Base-by-base conservation (phyloP, 345 rosid species). In the Salix dunnii region DNA sequence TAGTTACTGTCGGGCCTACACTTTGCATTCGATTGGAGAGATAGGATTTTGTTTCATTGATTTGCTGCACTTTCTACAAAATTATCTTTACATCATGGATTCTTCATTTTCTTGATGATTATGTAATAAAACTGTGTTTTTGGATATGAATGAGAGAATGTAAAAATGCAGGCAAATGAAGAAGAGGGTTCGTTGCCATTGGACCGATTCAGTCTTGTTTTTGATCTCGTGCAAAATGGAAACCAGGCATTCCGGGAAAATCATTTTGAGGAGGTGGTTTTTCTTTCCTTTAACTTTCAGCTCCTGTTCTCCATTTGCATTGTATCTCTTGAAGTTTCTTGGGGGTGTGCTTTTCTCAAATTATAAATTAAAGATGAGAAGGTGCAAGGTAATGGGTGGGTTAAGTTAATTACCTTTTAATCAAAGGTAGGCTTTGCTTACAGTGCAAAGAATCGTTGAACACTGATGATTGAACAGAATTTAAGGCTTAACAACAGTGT, bases 191-290 rank as follows among this genome's bases (percentile, higher is more conserved):
- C 93, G 13, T 79, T 95, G 85, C 88, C 91, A 21, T 62, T 73
- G 91, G 91, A 93, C 64, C 82, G 80, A 42, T 89, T 84, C 73
- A 85, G 80, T 76, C 89, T 85, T 78, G 93, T 91, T 75, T 84
- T 84, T 80, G 89, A 90, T 72, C 88, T 90, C 27, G 88, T 91
- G 38, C 86, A 80, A 78, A 86, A 82, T 65, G 99, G 94, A 65
- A 93, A 93, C 82, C 79, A 69, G 76, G 88, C 94, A 58, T 93
- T 90, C 76, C 90, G 89, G 53, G 88, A 88, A 27, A 82, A 84
- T 76, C 82, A 27, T 79, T 90, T 93, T 83, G 97, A 91, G 84
- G 88, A 91, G 93, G 99, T 90, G 68, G 70, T 20, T 3, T 10
- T 36, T 31, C 68, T 20, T 77, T 62, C 7, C 42, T 65, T 3